Evolutionary conservation across 345 rosid genomes (phyloP), one percentile per base, ranked within the genome.

Genomic region (Pseudoturritis turrita): DNA sequence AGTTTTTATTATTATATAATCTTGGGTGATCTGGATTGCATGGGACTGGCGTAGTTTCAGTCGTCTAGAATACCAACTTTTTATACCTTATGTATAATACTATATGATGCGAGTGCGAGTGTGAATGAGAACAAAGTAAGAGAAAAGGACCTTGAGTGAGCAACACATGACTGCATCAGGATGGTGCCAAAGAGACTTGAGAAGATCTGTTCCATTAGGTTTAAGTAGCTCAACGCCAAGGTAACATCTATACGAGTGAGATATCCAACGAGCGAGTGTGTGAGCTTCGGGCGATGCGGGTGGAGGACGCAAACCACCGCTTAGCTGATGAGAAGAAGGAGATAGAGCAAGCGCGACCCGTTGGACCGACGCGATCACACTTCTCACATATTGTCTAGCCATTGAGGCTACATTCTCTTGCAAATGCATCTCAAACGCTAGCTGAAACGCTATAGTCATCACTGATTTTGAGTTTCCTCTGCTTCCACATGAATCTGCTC

Each of bases 301-400:
- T 26, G 92, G 89, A 12, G 89, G 79, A 45, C 85, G 82, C 18
- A 90, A 71, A 45, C 89, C 88, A 1, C 83, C 79, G 8, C 70
- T 79, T 53, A 87, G 80, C 54, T 96, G 90, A 49, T 83, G 79
- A 67, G 81, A 73, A 46, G 96, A 81, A 70, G 98, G 97, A 12
- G 96, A 94, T 5, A 94, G 94, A 2, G 98, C 98, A 71, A 94
- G 80, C 8, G 98, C 98, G 18, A 94, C 98, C 68, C 98, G 83
- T 78, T 94, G 98, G 22, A 94, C 96, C 2, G 98, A 89, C 0
- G 94, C 86, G 50, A 93, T 93, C 68, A 93, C 86, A 67, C 91
- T 87, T 25, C 97, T 84, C 15, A 92, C 86, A 40, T 92, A 92
- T 62, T 92, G 98, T 28, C 98, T 85, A 59, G 98, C 98, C 96